Evolutionary conservation across 2,329 filamentous ascomycete genomes (phyloP).

Genomic region (Cordyceps cicadae): DNA sequence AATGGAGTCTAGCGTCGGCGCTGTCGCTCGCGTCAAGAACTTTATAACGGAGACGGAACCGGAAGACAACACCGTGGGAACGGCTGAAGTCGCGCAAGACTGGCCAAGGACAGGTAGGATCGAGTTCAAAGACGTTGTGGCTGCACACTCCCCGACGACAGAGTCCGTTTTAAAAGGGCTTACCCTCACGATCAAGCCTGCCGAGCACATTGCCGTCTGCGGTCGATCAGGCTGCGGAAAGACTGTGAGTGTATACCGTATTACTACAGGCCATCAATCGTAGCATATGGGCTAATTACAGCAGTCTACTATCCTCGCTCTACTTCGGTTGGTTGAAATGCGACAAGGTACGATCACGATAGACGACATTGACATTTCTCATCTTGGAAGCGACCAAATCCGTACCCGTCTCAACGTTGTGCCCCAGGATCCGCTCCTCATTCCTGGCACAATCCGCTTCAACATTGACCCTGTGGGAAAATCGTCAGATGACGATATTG

Average conservation of each 20-base stretch:
- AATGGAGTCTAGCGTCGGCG: conserved; percentile 21
- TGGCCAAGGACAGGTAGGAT: neutral
- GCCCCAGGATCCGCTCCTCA: neutral
- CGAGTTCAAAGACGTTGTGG: neutral
- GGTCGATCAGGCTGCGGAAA: neutral
- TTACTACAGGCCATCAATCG: neutral
- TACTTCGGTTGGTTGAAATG: no score
- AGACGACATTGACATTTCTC: neutral
- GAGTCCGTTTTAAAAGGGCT: neutral
- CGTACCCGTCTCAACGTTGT: neutral
- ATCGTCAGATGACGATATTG: neutral
- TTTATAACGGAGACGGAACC: conserved; percentile 15
- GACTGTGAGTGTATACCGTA: neutral
- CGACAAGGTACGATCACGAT: neutral
- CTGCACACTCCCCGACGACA: neutral
- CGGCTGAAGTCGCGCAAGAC: neutral
- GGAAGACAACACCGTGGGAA: neutral
- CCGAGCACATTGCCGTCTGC: neutral
- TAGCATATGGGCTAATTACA: neutral
- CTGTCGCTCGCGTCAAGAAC: conserved; percentile 19
- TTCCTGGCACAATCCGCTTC: neutral
- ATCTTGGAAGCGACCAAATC: neutral
- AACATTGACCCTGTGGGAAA: neutral
- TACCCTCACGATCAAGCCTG: neutral
- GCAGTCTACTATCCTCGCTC: no score